These are phyloP conservation scores for Anisodus acutangulus DNA, from an alignment of 257 asterid species.

Conservation along the genomic window DNA sequence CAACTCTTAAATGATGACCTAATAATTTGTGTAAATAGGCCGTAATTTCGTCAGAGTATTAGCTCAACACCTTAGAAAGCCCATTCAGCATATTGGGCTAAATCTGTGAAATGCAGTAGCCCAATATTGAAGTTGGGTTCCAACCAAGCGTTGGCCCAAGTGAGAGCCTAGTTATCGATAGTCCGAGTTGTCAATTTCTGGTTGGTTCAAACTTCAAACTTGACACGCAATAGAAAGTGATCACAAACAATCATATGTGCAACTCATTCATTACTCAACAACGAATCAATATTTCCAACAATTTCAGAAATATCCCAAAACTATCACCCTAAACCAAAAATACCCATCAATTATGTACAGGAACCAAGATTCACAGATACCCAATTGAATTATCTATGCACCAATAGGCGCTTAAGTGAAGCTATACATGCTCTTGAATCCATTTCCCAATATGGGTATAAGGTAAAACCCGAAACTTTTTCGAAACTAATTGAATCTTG, in stretches of 20 bases:
- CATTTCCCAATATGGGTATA: slow-evolving; percentile 38
- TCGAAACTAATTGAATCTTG: slow-evolving; percentile 65
- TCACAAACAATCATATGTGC: slow-evolving; percentile 19
- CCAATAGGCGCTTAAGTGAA: slow-evolving; percentile 57
- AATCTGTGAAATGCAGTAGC: not conserved
- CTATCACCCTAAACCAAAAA: slow-evolving; percentile 29
- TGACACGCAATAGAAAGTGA: not conserved
- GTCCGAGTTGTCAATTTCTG: slow-evolving; percentile 18
- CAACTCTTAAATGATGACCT: too few relatives aligned
- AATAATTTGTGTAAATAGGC: too few relatives aligned
- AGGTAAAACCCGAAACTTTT: slow-evolving; percentile 59
- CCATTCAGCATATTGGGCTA: not conserved
- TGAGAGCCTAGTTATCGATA: not conserved
- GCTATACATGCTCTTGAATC: slow-evolving; percentile 61
- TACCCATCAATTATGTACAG: slow-evolving; percentile 22
- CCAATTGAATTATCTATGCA: slow-evolving; percentile 65
- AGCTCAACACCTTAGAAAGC: not conserved
- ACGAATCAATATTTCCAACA: slow-evolving; percentile 39
- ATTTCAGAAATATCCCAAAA: slow-evolving; percentile 37
- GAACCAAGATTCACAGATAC: slow-evolving; percentile 43
- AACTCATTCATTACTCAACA: not conserved
- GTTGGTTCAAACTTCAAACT: not conserved
- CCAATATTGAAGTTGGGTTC: not conserved
- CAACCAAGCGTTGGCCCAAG: not conserved
- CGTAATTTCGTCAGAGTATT: too few relatives aligned